These are phyloP conservation scores for Maudiozyma saulgeensis DNA, from an alignment of 805 yeast genomes.

Conservation along the genomic window DNA sequence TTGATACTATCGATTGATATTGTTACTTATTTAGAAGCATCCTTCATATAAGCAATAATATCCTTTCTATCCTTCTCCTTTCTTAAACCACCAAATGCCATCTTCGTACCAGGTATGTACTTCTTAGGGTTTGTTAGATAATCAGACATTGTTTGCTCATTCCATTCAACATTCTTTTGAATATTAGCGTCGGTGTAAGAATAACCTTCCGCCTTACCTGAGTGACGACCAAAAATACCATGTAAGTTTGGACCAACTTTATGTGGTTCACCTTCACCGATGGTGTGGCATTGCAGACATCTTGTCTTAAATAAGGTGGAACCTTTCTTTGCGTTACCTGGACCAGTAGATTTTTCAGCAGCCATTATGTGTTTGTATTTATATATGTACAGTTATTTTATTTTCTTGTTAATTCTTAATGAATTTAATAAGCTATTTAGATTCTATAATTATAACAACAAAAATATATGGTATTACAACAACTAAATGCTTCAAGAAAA, in stretches of 20 bases:
- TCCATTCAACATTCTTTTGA: conserved; percentile 87
- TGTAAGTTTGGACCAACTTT: conserved; percentile 98
- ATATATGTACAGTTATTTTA: not conserved
- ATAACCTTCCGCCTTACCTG: conserved; percentile 89
- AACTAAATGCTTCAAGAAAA: no score
- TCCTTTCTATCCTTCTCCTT: conserved; percentile 98
- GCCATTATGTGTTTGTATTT: conserved; percentile 1
- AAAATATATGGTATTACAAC: no score
- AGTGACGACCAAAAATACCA: conserved; percentile 86
- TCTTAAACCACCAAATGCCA: conserved; percentile 99
- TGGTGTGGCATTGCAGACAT: conserved; percentile 98
- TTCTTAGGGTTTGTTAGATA: conserved; percentile 99
- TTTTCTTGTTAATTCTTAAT: no score
- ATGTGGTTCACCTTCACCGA: conserved; percentile 91
- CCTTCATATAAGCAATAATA: conserved; percentile 72
- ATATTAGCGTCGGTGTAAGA: conserved; percentile 98
- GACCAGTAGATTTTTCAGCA: conserved; percentile 2
- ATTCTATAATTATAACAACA: no score
- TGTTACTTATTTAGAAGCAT: conserved; percentile 39
- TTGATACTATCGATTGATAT: not conserved
- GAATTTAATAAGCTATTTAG: no score
- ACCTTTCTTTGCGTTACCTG: conserved; percentile 67
- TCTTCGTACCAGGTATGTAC: conserved; percentile 99
- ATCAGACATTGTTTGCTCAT: conserved; percentile 79
- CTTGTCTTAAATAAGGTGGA: conserved; percentile 97